Evolutionary conservation across 805 yeast genomes (phyloP), one percentile per base, ranked within the genome.

Genomic region (Lipomyces lipofer): DNA sequence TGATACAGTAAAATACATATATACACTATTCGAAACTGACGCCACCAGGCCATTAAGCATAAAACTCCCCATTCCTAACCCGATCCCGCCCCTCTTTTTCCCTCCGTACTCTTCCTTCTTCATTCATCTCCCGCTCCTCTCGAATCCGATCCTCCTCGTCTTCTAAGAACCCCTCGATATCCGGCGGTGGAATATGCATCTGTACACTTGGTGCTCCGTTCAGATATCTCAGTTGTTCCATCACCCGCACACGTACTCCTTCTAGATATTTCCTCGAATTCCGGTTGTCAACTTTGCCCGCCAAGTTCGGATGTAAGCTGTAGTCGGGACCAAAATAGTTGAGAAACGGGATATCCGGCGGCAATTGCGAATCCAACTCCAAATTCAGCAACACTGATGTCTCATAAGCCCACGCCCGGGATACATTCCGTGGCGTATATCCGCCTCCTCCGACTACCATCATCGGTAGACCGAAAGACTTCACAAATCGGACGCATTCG

Each of bases 401-500:
- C 71, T 94, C 99, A 67, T 78, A 91, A 1, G 96, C 82, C 98
- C 99, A 92, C 10, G 95, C 80, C 63, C 99, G 77, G 4, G 97
- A 89, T 46, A 94, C 99, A 69, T 94, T 94, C 69, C 97, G 80
- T 80, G 95, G 95, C 2, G 99, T 94, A 73, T 94, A 94, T 19
- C 99, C 99, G 64, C 99, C 99, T 47, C 99, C 99, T 38, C 99
- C 99, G 19, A 94, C 78, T 28, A 94, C 95, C 84, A 94, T 80
- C 79, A 88, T 74, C 8, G 99, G 98, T 15, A 94, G 78, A 45
- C 88, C 87, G 67, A 92, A 88, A 7, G 87, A 79, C 69, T 86
- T 87, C 48, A 91, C 89, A 71, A 82, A 92, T 63, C 85, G 83
- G 48, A 92, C 88, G 75, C 99, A 94, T 71, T 92, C 95, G 38